Evolutionary conservation across 768 basidiomycete genomes (phyloP).

Genomic region (Boletus pseudo-olivaceus): DNA sequence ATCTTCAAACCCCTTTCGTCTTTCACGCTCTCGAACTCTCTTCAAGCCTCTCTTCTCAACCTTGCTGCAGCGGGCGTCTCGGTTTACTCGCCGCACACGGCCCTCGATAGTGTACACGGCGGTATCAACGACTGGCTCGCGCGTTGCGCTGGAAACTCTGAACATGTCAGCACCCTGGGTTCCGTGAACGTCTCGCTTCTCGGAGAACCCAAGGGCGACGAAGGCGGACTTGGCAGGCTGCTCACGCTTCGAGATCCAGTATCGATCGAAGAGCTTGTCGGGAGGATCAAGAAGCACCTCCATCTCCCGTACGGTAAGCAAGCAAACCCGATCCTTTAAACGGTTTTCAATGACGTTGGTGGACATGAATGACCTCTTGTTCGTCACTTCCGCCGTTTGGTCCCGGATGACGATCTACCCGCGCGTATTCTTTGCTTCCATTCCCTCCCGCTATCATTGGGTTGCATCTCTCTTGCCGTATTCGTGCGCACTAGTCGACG

Average conservation of each 20-base stretch:
- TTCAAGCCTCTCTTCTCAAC: constrained; percentile 76
- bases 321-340: constrained; percentile 11
- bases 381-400: constrained; percentile 4
- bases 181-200: constrained; percentile 32
- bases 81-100: constrained; percentile 85
- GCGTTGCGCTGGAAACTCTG: constrained; percentile 41
- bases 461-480: constrained; percentile 7
- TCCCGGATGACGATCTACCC: constrained; percentile 17
- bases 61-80: constrained; percentile 83
- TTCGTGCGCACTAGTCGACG: constrained; percentile 51
- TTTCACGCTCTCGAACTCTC: constrained; percentile 70
- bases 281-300: constrained; percentile 68
- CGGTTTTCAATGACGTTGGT: constrained; percentile 10
- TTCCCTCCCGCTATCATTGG: constrained; percentile 10
- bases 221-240: constrained; percentile 66
- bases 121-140: constrained; percentile 94
- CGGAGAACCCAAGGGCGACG: constrained; percentile 39
- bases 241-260: constrained; percentile 59
- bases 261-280: constrained; percentile 55
- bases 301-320: constrained; percentile 53
- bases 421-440: constrained; percentile 15
- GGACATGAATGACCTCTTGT: background rate
- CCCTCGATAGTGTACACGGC: constrained; percentile 77
- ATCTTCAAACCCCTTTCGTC: constrained; percentile 76
- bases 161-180: constrained; percentile 27